Base-by-base conservation (phyloP, 2,329 filamentous ascomycete species). In the Orbilia oligospora region DNA sequence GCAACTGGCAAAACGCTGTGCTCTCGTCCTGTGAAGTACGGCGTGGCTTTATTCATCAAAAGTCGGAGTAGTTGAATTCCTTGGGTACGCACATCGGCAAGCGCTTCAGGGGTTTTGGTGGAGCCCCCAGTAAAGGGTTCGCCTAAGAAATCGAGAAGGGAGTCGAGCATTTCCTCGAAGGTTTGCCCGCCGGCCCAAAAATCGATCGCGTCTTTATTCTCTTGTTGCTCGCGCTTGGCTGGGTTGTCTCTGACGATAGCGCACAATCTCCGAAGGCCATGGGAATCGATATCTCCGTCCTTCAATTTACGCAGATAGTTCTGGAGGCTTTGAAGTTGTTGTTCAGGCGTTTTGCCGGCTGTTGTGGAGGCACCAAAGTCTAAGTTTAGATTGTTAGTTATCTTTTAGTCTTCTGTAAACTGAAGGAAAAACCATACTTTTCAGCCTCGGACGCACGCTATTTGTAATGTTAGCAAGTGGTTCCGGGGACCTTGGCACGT, bases 61-160 rank as follows among this genome's bases (percentile, higher is more conserved):
- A 88, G 87, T 68, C 86, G 86, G 10, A 88, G 85, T 2, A 88
- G 87, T 12, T 84, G 83, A 9, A 82, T 48, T 16, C 80, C 81
- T 49, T 82, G 81, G 12, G 81, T 73, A 48, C 81, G 79, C n/a
- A 82, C 79, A 58, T 82, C 81, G 24, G 80, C 79, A 2, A 80
- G 72, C 41, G 77, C 76, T 33, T 81, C 73, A 5, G 80, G 67
- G 24, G 80, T 80, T 27, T 81, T 80, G 3, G 46, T 30, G 1
- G 69, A 36, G 18, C 58, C 48, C 14, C 67, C 73, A 2, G 55
- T 16, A 24, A 63, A 14, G 4, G 71, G 71, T 9, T 82, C 80
- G n/a, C 70, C 69, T 18, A 83, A 69, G 65, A 82, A 83, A 41
- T 82, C 81, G 3, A 82, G 63, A 2, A 82, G 68, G 0, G 81